These are phyloP conservation scores for Saitozyma sp. DNA, from an alignment of 768 basidiomycete genomes.

Conservation along the genomic window DNA sequence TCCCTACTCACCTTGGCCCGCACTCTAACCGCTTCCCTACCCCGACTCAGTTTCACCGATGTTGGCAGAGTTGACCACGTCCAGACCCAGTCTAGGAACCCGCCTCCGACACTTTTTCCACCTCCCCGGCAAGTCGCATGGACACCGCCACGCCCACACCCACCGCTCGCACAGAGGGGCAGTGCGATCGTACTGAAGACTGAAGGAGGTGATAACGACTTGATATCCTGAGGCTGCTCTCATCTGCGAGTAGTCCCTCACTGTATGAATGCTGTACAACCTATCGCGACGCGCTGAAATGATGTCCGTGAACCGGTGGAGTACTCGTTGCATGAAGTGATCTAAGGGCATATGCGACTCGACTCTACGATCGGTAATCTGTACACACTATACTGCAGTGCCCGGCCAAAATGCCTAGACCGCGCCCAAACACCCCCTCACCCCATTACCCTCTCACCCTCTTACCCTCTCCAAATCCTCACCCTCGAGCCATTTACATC, in stretches of 20 bases:
- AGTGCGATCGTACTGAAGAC: not conserved
- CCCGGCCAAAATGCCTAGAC: not conserved
- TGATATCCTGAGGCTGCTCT: not conserved
- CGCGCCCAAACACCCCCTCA: not conserved
- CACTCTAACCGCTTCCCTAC: no score
- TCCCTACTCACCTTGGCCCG: no score
- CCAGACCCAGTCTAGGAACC: conserved; percentile 23
- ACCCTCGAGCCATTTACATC: conserved; percentile 14
- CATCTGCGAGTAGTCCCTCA: not conserved
- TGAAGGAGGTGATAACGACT: not conserved
- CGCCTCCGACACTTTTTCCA: conserved; percentile 24
- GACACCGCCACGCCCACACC: not conserved
- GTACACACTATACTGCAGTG: not conserved
- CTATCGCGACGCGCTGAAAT: not conserved
- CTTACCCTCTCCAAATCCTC: no score
- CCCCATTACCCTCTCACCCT: no score
- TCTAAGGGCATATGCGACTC: no score
- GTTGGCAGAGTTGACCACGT: no score
- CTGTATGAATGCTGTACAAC: not conserved
- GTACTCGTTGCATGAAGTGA: no score
- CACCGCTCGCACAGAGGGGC: not conserved
- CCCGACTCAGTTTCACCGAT: no score
- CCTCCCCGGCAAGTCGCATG: conserved; percentile 26
- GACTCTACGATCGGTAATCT: no score
- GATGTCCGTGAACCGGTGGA: not conserved